phyloP scores from a whole-genome alignment of 768 basidiomycete species.

The Trametes cinnabarina region DNA sequence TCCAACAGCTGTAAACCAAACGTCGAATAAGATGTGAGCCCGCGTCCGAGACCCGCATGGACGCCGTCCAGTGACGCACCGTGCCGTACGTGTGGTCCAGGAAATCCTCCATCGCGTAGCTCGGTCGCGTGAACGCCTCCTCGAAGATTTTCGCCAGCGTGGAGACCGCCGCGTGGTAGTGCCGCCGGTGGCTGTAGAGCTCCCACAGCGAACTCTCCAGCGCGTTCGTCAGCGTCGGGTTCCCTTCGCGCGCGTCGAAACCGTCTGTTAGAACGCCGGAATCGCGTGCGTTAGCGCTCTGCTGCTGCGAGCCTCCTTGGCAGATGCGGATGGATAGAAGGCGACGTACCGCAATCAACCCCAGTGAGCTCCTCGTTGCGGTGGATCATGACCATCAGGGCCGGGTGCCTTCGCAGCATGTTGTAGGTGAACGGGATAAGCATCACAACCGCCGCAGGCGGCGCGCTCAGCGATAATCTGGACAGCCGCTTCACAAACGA shows the following conservation, averaged over 20 bases:
- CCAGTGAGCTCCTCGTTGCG: conserved; percentile 39
- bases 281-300: neutral
- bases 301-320: neutral
- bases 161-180: conserved; percentile 88
- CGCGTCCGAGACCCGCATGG: neutral
- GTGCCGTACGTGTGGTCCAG: conserved; percentile 90
- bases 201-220: conserved; percentile 93
- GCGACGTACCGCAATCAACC: conserved; percentile 18
- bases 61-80: conserved; percentile 41
- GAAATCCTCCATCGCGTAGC: conserved; percentile 92
- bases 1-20: conserved; percentile 67
- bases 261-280: conserved; percentile 49
- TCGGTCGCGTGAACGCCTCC: conserved; percentile 92
- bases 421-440: conserved; percentile 94
- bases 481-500: conserved; percentile 93
- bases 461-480: conserved; percentile 77
- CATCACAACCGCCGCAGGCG: conserved; percentile 89
- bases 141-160: conserved; percentile 82
- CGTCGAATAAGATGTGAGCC: neutral
- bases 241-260: conserved; percentile 61
- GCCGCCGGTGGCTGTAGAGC: conserved; percentile 68
- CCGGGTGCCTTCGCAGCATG: conserved; percentile 86
- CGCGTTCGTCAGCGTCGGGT: conserved; percentile 77
- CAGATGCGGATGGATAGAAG: neutral
- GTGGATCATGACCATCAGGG: conserved; percentile 92